Percentiles rank a stretch among this genome's conserved stretches.
Evolutionary conservation across 2,329 filamentous ascomycete species (phyloP).

Genomic region (Colletotrichum paranaense): DNA sequence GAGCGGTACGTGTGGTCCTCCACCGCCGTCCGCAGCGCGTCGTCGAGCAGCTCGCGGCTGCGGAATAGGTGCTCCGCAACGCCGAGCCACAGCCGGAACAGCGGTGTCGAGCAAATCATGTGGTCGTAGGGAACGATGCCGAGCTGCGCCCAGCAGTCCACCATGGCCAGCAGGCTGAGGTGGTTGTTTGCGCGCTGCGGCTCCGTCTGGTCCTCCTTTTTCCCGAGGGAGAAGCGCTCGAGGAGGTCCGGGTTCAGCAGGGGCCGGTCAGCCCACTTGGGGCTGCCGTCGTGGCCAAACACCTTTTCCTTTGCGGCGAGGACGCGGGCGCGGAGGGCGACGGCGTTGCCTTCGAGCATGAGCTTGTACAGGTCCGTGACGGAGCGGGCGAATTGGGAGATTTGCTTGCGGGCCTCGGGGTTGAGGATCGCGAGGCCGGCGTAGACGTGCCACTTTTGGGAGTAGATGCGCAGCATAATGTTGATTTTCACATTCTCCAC

Average conservation of each 20-base stretch:
- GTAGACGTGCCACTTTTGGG: slow-evolving; percentile 99
- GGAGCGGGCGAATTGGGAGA: slow-evolving; percentile 90
- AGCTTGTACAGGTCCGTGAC: slow-evolving; percentile 97
- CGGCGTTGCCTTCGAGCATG: slow-evolving; percentile 87
- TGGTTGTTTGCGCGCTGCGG: slow-evolving; percentile 87
- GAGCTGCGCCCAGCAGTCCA: slow-evolving; percentile 96
- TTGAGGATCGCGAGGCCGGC: slow-evolving; percentile 97
- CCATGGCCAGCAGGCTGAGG: slow-evolving; percentile 92
- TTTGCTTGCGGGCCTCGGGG: slow-evolving; percentile 90
- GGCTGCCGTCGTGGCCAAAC: slow-evolving; percentile 71
- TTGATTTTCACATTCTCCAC: slow-evolving; percentile 99
- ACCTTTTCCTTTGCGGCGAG: slow-evolving; percentile 75
- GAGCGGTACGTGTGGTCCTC: slow-evolving; percentile 92
- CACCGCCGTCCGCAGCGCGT: slow-evolving; percentile 86
- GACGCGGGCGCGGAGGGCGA: slow-evolving; percentile 80
- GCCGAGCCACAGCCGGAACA: slow-evolving; percentile 95
- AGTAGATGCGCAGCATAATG: slow-evolving; percentile 95
- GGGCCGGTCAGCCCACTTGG: slow-evolving; percentile 70
- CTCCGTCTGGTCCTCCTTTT: slow-evolving; percentile 68
- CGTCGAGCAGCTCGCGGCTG: slow-evolving; percentile 82
- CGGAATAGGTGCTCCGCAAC: slow-evolving; percentile 98
- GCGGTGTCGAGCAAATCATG: slow-evolving; percentile 98
- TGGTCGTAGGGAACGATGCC: slow-evolving; percentile 97
- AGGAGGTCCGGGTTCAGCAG: slow-evolving; percentile 86
- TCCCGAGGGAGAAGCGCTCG: slow-evolving; percentile 84